A percentile compares a stretch with the other conserved stretches of the same genome.
These are phyloP conservation scores for Lodderomyces theae DNA, from an alignment of 1,139 yeast genomes.

Conservation along the genomic window DNA sequence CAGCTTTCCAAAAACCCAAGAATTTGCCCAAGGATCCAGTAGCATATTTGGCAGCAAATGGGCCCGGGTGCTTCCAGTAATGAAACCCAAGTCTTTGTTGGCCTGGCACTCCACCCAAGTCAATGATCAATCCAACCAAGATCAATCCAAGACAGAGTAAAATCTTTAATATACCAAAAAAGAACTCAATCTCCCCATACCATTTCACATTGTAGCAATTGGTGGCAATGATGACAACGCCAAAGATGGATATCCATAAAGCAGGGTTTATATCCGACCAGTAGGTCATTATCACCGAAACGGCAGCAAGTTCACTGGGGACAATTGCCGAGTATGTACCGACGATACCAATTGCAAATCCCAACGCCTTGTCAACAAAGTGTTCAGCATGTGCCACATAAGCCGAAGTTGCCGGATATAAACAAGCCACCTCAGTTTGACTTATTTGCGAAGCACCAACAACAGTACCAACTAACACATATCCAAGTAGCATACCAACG, in stretches of 20 bases:
- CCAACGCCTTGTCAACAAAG: slow-evolving; percentile 26
- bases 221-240: slow-evolving; percentile 21
- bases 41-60: slow-evolving; percentile 50
- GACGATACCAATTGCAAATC: slow-evolving; percentile 27
- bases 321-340: slow-evolving; percentile 18
- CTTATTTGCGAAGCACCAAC: slow-evolving; percentile 24
- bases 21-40: slow-evolving; percentile 60
- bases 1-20: slow-evolving; percentile 30
- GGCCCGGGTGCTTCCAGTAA: slow-evolving; percentile 27
- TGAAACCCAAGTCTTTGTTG: slow-evolving; percentile 25
- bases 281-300: slow-evolving; percentile 26
- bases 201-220: slow-evolving; percentile 27
- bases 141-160: slow-evolving; percentile 26
- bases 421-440: slow-evolving; percentile 27
- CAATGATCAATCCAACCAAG: slow-evolving; percentile 24
- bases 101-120: slow-evolving; percentile 30
- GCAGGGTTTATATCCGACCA: slow-evolving; percentile 25
- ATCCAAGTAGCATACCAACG: slow-evolving; percentile 23
- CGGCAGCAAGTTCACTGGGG: slow-evolving; percentile 26
- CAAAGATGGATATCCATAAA: slow-evolving; percentile 28
- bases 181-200: slow-evolving; percentile 34
- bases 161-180: slow-evolving; percentile 29
- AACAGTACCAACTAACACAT: slow-evolving; percentile 21
- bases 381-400: slow-evolving; percentile 29
- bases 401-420: slow-evolving; percentile 31